Percentiles rank a stretch among this genome's conserved stretches.
Conservation (phyloP, 441 rosid species). For the Erysimum pusillum region DNA sequence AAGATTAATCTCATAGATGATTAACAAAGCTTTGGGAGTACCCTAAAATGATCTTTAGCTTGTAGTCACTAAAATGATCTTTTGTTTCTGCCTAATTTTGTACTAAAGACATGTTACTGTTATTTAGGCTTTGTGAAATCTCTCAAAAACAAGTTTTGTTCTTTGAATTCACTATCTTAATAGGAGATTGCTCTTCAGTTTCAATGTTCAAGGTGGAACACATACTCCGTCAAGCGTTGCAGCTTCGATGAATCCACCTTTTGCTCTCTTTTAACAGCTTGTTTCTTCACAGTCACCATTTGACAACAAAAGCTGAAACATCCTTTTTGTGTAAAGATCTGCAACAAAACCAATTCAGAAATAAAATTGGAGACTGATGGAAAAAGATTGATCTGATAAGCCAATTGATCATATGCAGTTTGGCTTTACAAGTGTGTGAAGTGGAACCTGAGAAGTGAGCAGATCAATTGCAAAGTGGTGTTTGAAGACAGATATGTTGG, state of each 20-base stretch:
- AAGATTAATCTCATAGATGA: not conserved
- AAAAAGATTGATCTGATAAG: no score
- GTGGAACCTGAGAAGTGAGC: no score
- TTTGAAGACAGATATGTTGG: no score
- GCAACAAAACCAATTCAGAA: constrained; percentile 41
- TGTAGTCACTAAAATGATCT: not conserved
- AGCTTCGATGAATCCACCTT: constrained; percentile 79
- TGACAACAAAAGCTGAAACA: constrained; percentile 74
- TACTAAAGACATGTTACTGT: not conserved
- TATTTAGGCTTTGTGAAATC: not conserved
- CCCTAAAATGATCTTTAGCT: no score
- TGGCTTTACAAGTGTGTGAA: no score
- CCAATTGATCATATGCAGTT: no score
- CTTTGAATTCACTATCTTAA: constrained; percentile 1
- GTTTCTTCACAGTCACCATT: constrained; percentile 85
- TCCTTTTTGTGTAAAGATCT: constrained; percentile 86
- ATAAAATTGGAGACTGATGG: not conserved
- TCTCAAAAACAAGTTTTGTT: constrained; percentile 9
- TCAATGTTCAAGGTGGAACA: constrained; percentile 90
- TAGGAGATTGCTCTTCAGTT: not conserved
- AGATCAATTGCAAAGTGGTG: no score
- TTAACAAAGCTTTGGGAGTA: not conserved
- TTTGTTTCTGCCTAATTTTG: not conserved
- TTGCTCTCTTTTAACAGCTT: constrained; percentile 65
- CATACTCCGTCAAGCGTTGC: constrained; percentile 85